Evolutionary conservation across 2,329 filamentous ascomycete species (phyloP).

Genomic region (Huntiella decipiens): DNA sequence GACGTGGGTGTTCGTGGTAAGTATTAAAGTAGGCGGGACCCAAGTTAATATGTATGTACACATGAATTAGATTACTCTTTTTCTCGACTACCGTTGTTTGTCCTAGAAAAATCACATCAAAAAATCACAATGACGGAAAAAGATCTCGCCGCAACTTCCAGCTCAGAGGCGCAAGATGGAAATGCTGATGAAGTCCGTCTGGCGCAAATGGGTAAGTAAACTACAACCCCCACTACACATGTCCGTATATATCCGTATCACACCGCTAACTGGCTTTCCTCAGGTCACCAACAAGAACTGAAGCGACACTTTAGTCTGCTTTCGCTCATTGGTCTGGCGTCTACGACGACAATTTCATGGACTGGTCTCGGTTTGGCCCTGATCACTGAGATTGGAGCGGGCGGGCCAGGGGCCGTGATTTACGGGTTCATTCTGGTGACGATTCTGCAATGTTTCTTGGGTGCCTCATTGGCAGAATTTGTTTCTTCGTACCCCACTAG

Average conservation of each 20-base stretch:
- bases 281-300: constrained; percentile 29
- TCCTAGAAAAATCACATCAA: background rate
- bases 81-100: too few relatives aligned
- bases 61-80: too few relatives aligned
- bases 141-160: constrained; percentile 1
- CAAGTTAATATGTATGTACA: too few relatives aligned
- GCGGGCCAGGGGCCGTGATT: constrained; percentile 29
- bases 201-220: constrained; percentile 24
- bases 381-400: constrained; percentile 27
- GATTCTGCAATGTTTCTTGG: constrained; percentile 25
- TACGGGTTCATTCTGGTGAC: constrained; percentile 30
- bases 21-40: too few relatives aligned
- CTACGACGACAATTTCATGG: constrained; percentile 31
- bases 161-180: constrained; percentile 1
- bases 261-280: background rate
- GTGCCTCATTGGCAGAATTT: constrained; percentile 26
- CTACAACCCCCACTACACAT: background rate
- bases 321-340: constrained; percentile 28
- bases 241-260: background rate
- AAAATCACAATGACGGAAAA: background rate
- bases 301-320: constrained; percentile 28
- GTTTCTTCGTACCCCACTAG: constrained; percentile 29
- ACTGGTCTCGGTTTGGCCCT: constrained; percentile 26
- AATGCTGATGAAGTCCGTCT: constrained; percentile 23
- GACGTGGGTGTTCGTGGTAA: too few relatives aligned